Base-by-base conservation (phyloP, 192 early-diverging fungal species). In the Podochytrium sp. region DNA sequence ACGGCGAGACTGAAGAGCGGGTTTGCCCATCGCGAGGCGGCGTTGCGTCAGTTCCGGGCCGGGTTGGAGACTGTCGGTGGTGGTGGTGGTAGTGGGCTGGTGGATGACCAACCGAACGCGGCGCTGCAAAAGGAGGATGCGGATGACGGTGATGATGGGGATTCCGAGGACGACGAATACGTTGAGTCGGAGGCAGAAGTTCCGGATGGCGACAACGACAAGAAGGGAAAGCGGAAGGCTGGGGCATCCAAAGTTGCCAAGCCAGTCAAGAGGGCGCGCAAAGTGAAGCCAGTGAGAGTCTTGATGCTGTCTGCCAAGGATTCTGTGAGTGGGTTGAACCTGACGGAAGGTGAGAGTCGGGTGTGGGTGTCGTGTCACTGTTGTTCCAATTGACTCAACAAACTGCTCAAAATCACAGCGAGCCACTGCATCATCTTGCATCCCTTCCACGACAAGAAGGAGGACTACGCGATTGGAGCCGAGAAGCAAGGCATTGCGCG, bases 341-440 rank as follows among this genome's bases (percentile, higher is more conserved):
- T 74, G 73, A 74, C 71, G 2, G 71, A 73, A 73, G 71, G 71
- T 73, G 16, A 67, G 65, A 12, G 14, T 67, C n/a, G n/a, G n/a
- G n/a, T n/a, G n/a, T n/a, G n/a, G n/a, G n/a, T n/a, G n/a, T n/a
- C n/a, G n/a, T n/a, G n/a, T 67, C 51, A 18, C 61, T 1, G 6
- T 32, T 33, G n/a, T 25, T 63, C 30, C n/a, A 18, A 20, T 23
- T 63, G 10, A 6, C 27, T 32, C 34, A 33, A 63, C 39, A 37
- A 63, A 6, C 25, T 43, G 0, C 25, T 1, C 57, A 12, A 7
- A 40, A 12, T 30, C 20, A 27, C 55, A 61, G 59, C 59, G 20
- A n/a, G 33, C 2, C 59, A 61, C 33, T 61, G 59, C 33, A 61
- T 61, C 33, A 33, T 61, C 32, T 29, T 70, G 6, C 68, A 70